These are phyloP conservation scores for Aurifilum marmelostoma DNA, from an alignment of 2,329 filamentous ascomycete genomes.

Conservation along the genomic window DNA sequence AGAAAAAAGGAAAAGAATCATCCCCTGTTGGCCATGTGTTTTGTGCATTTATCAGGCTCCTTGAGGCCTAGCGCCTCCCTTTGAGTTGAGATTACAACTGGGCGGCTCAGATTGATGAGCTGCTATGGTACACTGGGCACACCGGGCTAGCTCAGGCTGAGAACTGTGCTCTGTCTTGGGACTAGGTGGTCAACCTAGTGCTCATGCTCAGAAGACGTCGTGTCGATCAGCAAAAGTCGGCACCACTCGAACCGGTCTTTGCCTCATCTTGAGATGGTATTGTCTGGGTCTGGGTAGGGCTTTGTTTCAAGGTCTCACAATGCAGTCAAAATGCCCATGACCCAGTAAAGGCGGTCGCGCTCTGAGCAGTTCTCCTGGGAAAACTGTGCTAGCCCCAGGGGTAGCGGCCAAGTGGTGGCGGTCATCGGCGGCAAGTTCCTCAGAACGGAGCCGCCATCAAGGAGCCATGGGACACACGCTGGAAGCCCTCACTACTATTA, in stretches of 20 bases:
- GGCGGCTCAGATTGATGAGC: not conserved
- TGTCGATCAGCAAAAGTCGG: not conserved
- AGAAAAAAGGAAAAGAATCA: not conserved
- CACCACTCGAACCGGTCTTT: not conserved
- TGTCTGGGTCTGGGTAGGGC: not conserved
- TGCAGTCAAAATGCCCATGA: not conserved
- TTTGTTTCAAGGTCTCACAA: not conserved
- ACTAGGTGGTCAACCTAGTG: not conserved
- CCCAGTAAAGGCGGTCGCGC: not conserved
- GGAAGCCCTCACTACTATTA: not conserved
- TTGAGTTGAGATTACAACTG: conserved; percentile 9
- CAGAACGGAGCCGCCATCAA: not conserved
- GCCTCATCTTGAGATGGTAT: not conserved
- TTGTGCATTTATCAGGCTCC: conserved; percentile 18
- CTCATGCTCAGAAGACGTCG: not conserved
- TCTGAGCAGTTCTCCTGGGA: not conserved
- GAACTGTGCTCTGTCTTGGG: conserved; percentile 26
- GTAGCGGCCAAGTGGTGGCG: not conserved
- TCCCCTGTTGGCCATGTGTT: conserved; percentile 27
- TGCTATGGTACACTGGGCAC: not conserved
- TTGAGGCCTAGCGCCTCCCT: conserved; percentile 9
- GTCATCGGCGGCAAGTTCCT: not conserved
- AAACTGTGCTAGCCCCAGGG: not conserved
- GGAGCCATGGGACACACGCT: not conserved
- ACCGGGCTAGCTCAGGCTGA: conserved; percentile 28